Evolutionary conservation across 129 eudicot species (phyloP).

Genomic region (Tanacetum coccineum): DNA sequence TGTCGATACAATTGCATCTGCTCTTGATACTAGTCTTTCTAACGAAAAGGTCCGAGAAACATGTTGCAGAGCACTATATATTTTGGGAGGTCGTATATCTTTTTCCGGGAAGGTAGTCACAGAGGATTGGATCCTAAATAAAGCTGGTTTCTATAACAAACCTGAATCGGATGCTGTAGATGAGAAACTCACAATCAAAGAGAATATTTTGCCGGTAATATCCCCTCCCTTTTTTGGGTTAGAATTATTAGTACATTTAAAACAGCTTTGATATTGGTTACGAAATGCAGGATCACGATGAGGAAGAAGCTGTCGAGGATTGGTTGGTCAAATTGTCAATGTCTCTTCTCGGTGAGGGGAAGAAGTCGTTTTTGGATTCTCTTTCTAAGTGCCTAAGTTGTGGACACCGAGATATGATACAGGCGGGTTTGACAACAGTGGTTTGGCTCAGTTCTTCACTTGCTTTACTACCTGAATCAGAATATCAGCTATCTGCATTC

Average conservation of each 20-base stretch:
- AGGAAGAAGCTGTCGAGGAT: constrained; percentile 54
- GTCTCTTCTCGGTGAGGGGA: constrained; percentile 65
- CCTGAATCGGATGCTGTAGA: constrained; percentile 36
- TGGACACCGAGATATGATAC: constrained; percentile 36
- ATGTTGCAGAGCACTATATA: constrained; percentile 67
- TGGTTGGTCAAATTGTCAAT: constrained; percentile 58
- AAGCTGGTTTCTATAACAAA: constrained; percentile 52
- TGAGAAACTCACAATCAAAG: constrained; percentile 27
- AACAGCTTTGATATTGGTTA: constrained; percentile 1
- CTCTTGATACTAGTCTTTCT: constrained; percentile 49
- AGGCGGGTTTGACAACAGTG: constrained; percentile 48
- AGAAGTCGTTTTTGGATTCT: constrained; percentile 54
- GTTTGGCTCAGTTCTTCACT: constrained; percentile 67
- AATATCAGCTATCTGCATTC: constrained; percentile 41
- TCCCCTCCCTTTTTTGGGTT: background rate
- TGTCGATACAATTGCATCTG: constrained; percentile 50
- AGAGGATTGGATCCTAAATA: constrained; percentile 61
- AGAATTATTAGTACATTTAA: background rate
- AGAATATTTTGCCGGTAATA: constrained; percentile 33
- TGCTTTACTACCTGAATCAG: constrained; percentile 38
- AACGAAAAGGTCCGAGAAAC: constrained; percentile 44
- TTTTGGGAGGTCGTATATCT: constrained; percentile 71
- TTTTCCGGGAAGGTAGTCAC: constrained; percentile 58
- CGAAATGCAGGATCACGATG: constrained; percentile 40
- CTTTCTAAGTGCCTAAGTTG: constrained; percentile 58